Evolutionary conservation across 1,139 yeast species (phyloP), one percentile per base, ranked within the genome.

Genomic region (Kazachstania sp.): DNA sequence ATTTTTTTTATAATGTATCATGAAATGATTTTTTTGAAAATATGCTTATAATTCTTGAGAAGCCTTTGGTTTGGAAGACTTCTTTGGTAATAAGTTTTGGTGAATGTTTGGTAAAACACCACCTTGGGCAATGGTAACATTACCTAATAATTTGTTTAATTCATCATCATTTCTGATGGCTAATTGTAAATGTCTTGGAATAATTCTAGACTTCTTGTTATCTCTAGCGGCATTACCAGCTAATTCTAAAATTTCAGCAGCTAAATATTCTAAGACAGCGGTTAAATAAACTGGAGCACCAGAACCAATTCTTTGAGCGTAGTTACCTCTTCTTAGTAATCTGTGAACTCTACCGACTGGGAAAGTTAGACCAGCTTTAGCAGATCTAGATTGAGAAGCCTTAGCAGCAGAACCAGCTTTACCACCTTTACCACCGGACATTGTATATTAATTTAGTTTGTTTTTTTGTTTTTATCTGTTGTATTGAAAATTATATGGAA

Each of bases 341-440:
- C 97, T 83, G 80, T 90, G 97, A 60, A 90, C 94, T 83, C 97
- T 92, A 74, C 97, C 97, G 63, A 92, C 97, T 75, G 97, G 97
- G 95, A 92, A 90, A 64, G 95, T 86, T 71, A 90, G 82, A 72
- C 97, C 97, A 69, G 97, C 97, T 78, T 87, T 90, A 56, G 96
- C 83, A 62, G 97, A 90, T 81, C 97, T 88, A 50, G 97, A 85
- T 74, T 94, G 92, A 66, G 97, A 84, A 64, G 94, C 88, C 75
- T 90, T 90, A 70, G 88, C 90, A 61, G 86, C 70, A 61, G 95
- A 75, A 66, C 95, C 94, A 69, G 96, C 95, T 77, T 88, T 88
- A 67, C 90, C 90, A 73, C 97, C 97, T 83, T 90, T 90, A 73
- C 97, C 97, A 72, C 96, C 96, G 71, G 97, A 86, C 96, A 87